phyloP scores from a whole-genome alignment of 257 asterid genomes.

The Jaltomata sinuosa region DNA sequence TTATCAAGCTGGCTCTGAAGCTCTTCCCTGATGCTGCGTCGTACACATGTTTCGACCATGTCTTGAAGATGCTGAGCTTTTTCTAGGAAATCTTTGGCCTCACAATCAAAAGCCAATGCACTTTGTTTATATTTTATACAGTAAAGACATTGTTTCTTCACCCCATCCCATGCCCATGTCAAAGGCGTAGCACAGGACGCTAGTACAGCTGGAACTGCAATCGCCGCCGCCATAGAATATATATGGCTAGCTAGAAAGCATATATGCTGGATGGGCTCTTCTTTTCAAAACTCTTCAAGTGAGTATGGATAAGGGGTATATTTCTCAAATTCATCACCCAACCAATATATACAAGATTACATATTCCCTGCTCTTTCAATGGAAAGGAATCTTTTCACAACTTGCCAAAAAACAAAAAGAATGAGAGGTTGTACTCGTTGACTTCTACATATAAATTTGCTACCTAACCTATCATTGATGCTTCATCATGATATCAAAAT shows the following conservation, averaged over 20 bases:
- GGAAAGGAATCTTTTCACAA: background rate
- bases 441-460: too few relatives aligned
- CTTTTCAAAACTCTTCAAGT: background rate
- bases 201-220: background rate
- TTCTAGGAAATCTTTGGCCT: background rate
- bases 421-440: too few relatives aligned
- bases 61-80: background rate
- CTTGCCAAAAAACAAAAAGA: background rate
- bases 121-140: background rate
- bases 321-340: background rate
- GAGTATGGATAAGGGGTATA: background rate
- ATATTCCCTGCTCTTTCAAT: background rate
- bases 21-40: background rate
- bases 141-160: background rate
- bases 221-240: too few relatives aligned
- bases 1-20: background rate
- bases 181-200: background rate
- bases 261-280: background rate
- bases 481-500: too few relatives aligned
- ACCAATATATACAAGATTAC: background rate
- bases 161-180: background rate
- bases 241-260: too few relatives aligned
- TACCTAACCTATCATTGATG: too few relatives aligned
- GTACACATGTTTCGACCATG: background rate
- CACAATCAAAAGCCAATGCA: background rate